phyloP scores from a whole-genome alignment of 164 flowering plant species.

The Chimonanthus praecox region DNA sequence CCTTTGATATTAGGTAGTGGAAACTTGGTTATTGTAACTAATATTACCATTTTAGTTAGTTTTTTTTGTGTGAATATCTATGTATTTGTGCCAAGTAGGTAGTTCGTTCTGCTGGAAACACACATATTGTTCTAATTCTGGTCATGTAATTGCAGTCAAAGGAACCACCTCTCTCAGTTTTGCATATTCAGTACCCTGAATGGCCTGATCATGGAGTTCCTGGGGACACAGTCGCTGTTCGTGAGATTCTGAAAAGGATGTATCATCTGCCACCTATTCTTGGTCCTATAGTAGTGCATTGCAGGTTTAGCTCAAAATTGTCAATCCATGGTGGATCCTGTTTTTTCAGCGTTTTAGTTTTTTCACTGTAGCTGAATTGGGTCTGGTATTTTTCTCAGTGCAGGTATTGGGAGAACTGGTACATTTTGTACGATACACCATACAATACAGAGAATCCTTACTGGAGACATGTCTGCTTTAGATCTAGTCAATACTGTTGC shows the following conservation, averaged over 20 bases:
- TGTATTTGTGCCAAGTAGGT: too few relatives aligned
- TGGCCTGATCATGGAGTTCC: constrained; percentile 99
- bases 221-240: constrained; percentile 56
- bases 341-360: background rate
- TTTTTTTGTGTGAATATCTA: background rate
- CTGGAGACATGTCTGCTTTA: constrained; percentile 88
- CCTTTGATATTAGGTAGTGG: background rate
- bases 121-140: background rate
- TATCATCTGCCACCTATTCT: constrained; percentile 47
- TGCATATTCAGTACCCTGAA: constrained; percentile 88
- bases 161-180: constrained; percentile 58
- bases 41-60: background rate
- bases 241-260: constrained; percentile 67
- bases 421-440: constrained; percentile 81
- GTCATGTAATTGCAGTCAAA: constrained; percentile 43
- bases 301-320: constrained; percentile 60
- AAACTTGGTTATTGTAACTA: background rate
- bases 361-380: background rate
- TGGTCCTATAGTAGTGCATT: constrained; percentile 96
- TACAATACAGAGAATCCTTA: constrained; percentile 82
- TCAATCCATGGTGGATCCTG: background rate
- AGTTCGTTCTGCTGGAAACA: background rate
- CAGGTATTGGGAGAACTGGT: constrained; percentile 98
- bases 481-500: constrained; percentile 59
- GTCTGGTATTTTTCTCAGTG: constrained; percentile 47